Evolutionary conservation across 108 stramenopile species (phyloP).

Genomic region (Fistulifera solaris): DNA sequence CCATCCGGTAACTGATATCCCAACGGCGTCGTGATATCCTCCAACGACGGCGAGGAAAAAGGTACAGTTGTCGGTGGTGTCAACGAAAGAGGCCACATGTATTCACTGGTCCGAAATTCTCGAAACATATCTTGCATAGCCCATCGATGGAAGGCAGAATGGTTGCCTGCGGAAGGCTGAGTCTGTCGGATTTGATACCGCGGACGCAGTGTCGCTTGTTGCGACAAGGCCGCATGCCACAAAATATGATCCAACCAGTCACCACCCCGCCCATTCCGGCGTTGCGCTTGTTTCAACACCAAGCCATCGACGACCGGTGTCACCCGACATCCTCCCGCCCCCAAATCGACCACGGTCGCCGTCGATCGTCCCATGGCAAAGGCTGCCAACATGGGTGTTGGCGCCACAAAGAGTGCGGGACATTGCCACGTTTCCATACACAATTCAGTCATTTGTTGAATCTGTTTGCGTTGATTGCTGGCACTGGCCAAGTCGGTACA

Average conservation of each 20-base stretch:
- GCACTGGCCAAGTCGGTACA: constrained; percentile 14
- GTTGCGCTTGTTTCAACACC: constrained; percentile 47
- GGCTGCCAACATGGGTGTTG: constrained; percentile 69
- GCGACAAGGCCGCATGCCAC: constrained; percentile 47
- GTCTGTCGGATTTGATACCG: constrained; percentile 34
- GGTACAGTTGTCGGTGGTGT: not conserved
- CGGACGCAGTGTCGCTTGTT: constrained; percentile 27
- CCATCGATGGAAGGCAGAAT: constrained; percentile 46
- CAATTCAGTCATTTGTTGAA: constrained; percentile 45
- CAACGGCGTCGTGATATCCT: not conserved
- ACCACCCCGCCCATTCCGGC: constrained; percentile 65
- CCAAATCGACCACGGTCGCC: constrained; percentile 66
- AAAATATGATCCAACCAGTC: constrained; percentile 60
- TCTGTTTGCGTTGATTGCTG: constrained; percentile 32
- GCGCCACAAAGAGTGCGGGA: constrained; percentile 63
- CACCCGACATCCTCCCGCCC: constrained; percentile 55
- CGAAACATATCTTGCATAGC: constrained; percentile 72
- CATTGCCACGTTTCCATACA: constrained; percentile 69
- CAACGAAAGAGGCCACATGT: constrained; percentile 12
- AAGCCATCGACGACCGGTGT: constrained; percentile 82
- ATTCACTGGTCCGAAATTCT: constrained; percentile 53
- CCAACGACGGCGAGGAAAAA: not conserved
- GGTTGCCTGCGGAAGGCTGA: constrained; percentile 3
- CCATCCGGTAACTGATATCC: constrained; percentile 12
- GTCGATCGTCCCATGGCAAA: constrained; percentile 77